Evolutionary conservation across 371 early-diverging fungal genomes (phyloP).

Genomic region (Mucor lusitanicus): DNA sequence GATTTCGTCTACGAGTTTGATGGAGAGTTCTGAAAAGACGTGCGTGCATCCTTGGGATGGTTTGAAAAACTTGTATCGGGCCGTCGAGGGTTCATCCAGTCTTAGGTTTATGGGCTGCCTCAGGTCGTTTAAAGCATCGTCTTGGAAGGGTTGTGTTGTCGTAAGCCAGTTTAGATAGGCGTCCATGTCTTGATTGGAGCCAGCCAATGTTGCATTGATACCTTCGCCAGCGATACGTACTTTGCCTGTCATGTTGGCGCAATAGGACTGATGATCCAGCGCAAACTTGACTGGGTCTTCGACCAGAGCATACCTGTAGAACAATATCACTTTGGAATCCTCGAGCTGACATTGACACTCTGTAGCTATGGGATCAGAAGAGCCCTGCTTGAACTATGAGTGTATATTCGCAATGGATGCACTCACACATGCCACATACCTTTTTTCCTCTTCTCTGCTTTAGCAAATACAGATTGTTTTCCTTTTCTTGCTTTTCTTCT

Average conservation of each 20-base stretch:
- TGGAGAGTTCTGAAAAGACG: slow-evolving; percentile 61
- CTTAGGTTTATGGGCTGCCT: background rate
- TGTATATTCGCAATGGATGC: background rate
- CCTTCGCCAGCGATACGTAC: slow-evolving; percentile 67
- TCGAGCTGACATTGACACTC: slow-evolving; percentile 35
- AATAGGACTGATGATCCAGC: slow-evolving; percentile 36
- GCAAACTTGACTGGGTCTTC: slow-evolving; percentile 47
- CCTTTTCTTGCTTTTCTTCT: slow-evolving; percentile 7
- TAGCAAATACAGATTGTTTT: slow-evolving; percentile 4
- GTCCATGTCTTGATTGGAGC: slow-evolving; percentile 39
- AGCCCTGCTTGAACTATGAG: slow-evolving; percentile 18
- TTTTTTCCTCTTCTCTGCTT: slow-evolving; percentile 31
- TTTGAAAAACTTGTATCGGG: slow-evolving; percentile 60
- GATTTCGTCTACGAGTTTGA: slow-evolving; percentile 70
- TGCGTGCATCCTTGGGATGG: slow-evolving; percentile 69
- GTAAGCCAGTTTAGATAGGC: slow-evolving; percentile 53
- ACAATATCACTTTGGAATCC: slow-evolving; percentile 56
- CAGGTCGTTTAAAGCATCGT: background rate
- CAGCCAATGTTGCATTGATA: slow-evolving; percentile 70
- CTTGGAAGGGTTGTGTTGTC: slow-evolving; percentile 13
- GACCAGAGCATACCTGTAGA: slow-evolving; percentile 56
- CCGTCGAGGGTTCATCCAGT: background rate
- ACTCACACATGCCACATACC: slow-evolving; percentile 1
- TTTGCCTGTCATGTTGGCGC: slow-evolving; percentile 56
- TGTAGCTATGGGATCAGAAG: slow-evolving; percentile 43